Conservation (phyloP, 169 alveolate species). For the Babesia bigemina region DNA sequence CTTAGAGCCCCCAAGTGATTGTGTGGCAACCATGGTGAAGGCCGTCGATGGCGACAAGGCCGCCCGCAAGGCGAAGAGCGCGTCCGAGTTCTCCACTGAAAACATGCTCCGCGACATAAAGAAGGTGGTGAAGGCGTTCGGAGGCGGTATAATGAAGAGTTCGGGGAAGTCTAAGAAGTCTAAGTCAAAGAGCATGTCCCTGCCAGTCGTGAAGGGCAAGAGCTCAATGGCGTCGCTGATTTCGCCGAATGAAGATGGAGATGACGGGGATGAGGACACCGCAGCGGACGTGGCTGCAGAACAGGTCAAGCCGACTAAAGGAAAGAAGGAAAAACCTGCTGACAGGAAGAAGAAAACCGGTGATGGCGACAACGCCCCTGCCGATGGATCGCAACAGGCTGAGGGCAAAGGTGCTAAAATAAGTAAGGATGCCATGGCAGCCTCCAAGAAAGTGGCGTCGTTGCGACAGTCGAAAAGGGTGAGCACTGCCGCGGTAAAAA, state of each 20-base stretch:
- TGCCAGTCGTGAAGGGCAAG: not conserved
- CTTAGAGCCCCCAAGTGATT: slow-evolving; percentile 15
- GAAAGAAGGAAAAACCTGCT: not conserved
- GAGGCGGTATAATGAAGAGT: slow-evolving; percentile 6
- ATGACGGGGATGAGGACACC: not conserved
- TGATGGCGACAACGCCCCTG: not conserved
- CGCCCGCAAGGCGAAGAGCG: not conserved
- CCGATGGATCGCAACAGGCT: too few relatives aligned
- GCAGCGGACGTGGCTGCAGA: not conserved
- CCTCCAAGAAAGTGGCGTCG: not conserved
- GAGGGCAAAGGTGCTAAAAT: not conserved
- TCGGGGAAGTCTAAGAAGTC: not conserved
- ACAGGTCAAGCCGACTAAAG: not conserved
- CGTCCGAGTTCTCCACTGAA: slow-evolving; percentile 22
- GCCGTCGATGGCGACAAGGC: not conserved
- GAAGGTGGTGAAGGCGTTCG: slow-evolving; percentile 34
- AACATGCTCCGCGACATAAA: slow-evolving; percentile 30
- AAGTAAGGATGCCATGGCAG: not conserved
- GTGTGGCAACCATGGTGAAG: not conserved
- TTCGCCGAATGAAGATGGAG: not conserved
- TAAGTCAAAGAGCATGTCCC: not conserved
- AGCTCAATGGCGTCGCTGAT: not conserved
- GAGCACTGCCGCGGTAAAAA: not conserved
- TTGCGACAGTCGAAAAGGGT: not conserved
- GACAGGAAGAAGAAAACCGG: not conserved